Percentiles rank a stretch among this genome's conserved stretches.
phyloP scores from a whole-genome alignment of 2,329 filamentous ascomycete genomes.

The Penicillium sumatraense region DNA sequence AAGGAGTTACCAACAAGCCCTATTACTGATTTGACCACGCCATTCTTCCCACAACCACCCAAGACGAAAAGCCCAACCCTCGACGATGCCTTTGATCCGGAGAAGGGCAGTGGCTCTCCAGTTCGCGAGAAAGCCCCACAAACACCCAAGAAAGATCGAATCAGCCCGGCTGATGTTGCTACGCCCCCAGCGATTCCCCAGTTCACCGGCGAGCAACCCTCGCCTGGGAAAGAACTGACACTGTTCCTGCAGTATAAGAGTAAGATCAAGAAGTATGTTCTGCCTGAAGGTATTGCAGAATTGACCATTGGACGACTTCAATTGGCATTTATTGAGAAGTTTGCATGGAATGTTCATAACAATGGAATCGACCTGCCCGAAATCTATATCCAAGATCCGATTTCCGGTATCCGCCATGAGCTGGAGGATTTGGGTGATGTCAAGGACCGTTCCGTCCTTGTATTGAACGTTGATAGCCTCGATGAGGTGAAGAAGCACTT shows the following conservation, averaged over 20 bases:
- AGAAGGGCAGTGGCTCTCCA: constrained; percentile 26
- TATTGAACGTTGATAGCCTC: constrained; percentile 87
- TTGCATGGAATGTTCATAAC: constrained; percentile 96
- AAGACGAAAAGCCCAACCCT: constrained; percentile 38
- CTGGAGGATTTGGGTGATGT: constrained; percentile 91
- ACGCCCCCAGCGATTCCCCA: constrained; percentile 56
- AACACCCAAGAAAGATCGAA: constrained; percentile 31
- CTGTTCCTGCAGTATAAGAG: constrained; percentile 96
- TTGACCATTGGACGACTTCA: constrained; percentile 87
- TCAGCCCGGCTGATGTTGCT: constrained; percentile 26
- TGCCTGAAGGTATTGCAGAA: constrained; percentile 81
- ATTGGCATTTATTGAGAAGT: constrained; percentile 97
- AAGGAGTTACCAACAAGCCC: constrained; percentile 40
- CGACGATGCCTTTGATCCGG: constrained; percentile 41
- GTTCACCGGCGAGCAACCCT: constrained; percentile 64
- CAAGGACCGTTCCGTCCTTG: constrained; percentile 93
- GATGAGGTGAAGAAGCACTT: constrained; percentile 97
- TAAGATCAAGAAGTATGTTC: constrained; percentile 93
- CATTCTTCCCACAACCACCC: constrained; percentile 54
- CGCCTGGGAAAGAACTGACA: constrained; percentile 83
- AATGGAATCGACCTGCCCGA: constrained; percentile 92
- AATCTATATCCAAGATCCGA: constrained; percentile 95
- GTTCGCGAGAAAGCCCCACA: constrained; percentile 25
- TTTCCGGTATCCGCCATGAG: constrained; percentile 96
- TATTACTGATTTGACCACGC: constrained; percentile 60